A percentile compares a stretch with the other conserved stretches of the same genome.
Evolutionary conservation across 1,284 basidiomycete species (phyloP).

Genomic region (Stereum hirsutum): DNA sequence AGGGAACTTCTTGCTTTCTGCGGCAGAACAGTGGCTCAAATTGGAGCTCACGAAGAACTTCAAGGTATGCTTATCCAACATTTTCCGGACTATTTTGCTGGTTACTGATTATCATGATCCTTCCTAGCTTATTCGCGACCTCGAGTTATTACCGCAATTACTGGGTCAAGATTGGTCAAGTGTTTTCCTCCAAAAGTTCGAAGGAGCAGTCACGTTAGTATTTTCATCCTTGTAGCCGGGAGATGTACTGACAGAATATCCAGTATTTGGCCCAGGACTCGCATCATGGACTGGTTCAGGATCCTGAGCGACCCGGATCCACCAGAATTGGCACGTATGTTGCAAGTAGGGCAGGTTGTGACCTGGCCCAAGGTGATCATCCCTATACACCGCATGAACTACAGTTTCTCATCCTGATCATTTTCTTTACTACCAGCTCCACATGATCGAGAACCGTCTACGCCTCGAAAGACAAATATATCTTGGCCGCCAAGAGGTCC

Average conservation of each 20-base stretch:
- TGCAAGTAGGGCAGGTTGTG: constrained; percentile 81
- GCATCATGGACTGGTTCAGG: constrained; percentile 38
- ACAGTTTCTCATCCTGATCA: not conserved
- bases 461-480: constrained; percentile 78
- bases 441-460: constrained; percentile 85
- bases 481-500: constrained; percentile 69
- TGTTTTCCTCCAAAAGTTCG: constrained; percentile 87
- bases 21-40: constrained; percentile 89
- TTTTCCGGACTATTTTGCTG: not conserved
- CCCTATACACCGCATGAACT: no score
- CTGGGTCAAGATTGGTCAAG: constrained; percentile 93
- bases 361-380: constrained; percentile 83
- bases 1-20: constrained; percentile 91
- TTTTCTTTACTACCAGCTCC: constrained; percentile 42
- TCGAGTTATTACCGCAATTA: constrained; percentile 83
- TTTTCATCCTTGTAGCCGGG: not conserved
- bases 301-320: constrained; percentile 81
- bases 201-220: constrained; percentile 72
- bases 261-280: constrained; percentile 83
- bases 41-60: constrained; percentile 94
- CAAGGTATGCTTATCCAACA: constrained; percentile 37
- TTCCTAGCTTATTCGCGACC: constrained; percentile 75
- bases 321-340: constrained; percentile 75
- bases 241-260: constrained; percentile 8
- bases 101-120: not conserved